These are phyloP conservation scores for Biscogniauxia mediterranea DNA, from an alignment of 2,329 filamentous ascomycete species.

Conservation along the genomic window DNA sequence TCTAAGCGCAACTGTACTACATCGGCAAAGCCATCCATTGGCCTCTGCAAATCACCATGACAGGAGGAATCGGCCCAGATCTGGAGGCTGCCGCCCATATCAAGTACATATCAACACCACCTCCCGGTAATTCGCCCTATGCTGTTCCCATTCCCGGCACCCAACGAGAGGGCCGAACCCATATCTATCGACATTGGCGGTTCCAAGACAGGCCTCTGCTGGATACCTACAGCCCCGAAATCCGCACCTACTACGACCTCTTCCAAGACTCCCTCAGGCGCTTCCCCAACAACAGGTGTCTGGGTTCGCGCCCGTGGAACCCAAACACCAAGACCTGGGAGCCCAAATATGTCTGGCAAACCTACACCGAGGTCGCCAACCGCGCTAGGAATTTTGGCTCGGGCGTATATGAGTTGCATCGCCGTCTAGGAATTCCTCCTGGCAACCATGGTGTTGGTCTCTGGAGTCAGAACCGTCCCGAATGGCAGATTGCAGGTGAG, in stretches of 20 bases:
- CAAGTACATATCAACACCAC: constrained; percentile 57
- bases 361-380: constrained; percentile 74
- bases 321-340: constrained; percentile 67
- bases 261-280: constrained; percentile 69
- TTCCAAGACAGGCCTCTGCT: constrained; percentile 70
- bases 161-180: constrained; percentile 67
- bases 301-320: constrained; percentile 82
- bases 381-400: constrained; percentile 82
- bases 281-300: constrained; percentile 66
- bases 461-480: constrained; percentile 84
- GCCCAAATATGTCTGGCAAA: constrained; percentile 78
- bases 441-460: constrained; percentile 73
- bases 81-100: constrained; percentile 40
- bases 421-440: constrained; percentile 64
- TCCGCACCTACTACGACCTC: constrained; percentile 73
- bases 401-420: constrained; percentile 80
- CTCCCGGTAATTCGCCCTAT: constrained; percentile 74
- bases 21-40: neutral
- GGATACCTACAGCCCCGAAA: constrained; percentile 66
- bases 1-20: neutral
- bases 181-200: constrained; percentile 81
- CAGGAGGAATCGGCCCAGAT: constrained; percentile 35
- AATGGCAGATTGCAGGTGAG: constrained; percentile 81
- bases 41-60: constrained; percentile 17
- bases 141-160: constrained; percentile 75